Evolutionary conservation across 306 rosid species (phyloP).

Genomic region (Fragaria iinumae): DNA sequence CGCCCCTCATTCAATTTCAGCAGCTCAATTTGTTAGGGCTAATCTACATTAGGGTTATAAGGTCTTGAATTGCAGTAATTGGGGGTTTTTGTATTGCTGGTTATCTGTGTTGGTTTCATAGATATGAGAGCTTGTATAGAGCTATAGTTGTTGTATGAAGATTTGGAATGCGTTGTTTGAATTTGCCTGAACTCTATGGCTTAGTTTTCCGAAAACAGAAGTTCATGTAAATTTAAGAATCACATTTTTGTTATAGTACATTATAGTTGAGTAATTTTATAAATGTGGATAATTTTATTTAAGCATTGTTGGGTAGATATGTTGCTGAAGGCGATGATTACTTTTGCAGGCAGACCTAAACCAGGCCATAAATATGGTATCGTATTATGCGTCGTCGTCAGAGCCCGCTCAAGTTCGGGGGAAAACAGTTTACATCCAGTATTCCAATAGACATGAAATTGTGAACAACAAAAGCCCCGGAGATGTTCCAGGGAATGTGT

Average conservation of each 20-base stretch:
- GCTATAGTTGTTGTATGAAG: neutral
- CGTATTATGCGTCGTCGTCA: constrained; percentile 87
- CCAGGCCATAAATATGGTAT: constrained; percentile 92
- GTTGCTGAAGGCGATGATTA: constrained; percentile 5
- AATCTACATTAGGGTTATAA: neutral
- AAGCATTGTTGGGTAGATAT: neutral
- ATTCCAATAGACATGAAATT: constrained; percentile 87
- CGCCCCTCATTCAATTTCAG: constrained; percentile 6
- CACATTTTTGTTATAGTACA: neutral
- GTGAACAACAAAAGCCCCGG: constrained; percentile 95
- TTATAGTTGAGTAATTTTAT: neutral
- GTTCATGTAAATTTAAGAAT: neutral
- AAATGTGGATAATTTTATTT: neutral
- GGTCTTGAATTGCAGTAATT: neutral
- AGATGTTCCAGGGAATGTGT: constrained; percentile 91
- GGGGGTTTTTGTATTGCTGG: neutral
- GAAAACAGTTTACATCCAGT: constrained; percentile 85
- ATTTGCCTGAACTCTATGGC: neutral
- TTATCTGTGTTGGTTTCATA: neutral
- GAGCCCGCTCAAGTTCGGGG: constrained; percentile 95
- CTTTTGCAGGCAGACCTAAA: constrained; percentile 70
- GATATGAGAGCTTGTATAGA: neutral
- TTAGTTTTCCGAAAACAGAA: neutral
- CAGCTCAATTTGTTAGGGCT: neutral
- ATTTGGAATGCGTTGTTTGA: neutral